A percentile compares a stretch with the other conserved stretches of the same genome.
Evolutionary conservation across 495 filamentous ascomycete species (phyloP).

Genomic region (Xylaria grammica): DNA sequence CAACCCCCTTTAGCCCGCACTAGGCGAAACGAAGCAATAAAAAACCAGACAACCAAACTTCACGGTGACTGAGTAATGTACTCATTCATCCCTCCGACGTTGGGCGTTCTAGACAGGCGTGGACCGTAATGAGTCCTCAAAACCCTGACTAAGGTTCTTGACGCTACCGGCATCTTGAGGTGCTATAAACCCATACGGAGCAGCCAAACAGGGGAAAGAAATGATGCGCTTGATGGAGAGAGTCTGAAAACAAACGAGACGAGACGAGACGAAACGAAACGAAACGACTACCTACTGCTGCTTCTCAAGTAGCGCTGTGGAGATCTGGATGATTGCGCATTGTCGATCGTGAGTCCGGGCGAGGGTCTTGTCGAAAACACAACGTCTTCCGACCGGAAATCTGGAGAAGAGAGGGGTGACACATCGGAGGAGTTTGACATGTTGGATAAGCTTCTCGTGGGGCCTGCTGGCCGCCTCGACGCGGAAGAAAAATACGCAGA

Average conservation of each 20-base stretch:
- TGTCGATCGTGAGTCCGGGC: conserved; percentile 27
- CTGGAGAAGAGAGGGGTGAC: conserved; percentile 36
- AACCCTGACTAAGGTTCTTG: not conserved
- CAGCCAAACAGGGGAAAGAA: not conserved
- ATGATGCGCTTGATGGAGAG: not conserved
- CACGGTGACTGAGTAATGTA: not conserved
- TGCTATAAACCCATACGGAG: not conserved
- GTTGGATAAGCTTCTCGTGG: conserved; percentile 31
- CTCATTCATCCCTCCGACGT: too few species aligned
- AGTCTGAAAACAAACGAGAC: not conserved
- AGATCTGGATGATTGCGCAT: conserved; percentile 18
- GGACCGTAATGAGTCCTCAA: not conserved
- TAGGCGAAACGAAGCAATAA: not conserved
- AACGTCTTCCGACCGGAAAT: conserved; percentile 34
- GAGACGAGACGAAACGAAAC: not conserved
- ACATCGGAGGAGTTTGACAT: conserved; percentile 45
- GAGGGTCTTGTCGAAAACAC: conserved; percentile 37
- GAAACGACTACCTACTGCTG: conserved; percentile 28
- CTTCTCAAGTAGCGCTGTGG: conserved; percentile 24
- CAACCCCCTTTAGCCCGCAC: too few species aligned
- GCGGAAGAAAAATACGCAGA: conserved; percentile 42
- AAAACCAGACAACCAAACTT: not conserved
- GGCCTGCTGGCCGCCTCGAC: conserved; percentile 38
- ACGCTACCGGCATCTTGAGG: not conserved
- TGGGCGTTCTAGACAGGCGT: not conserved